Evolutionary conservation across 164 flowering plant genomes (phyloP), one percentile per base, ranked within the genome.

Genomic region (Brasenia schreberi): DNA sequence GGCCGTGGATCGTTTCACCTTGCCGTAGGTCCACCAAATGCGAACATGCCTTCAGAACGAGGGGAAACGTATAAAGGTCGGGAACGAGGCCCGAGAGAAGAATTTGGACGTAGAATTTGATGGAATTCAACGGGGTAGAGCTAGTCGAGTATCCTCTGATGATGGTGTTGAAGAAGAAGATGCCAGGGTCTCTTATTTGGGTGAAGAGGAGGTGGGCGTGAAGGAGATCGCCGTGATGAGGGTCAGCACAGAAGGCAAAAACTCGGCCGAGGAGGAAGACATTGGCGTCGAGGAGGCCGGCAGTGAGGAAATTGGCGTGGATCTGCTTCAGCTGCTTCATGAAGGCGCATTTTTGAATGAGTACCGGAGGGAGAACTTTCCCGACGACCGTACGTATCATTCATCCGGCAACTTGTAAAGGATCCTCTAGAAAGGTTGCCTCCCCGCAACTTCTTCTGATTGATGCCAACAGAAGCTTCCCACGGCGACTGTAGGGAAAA

Each of bases 1-100:
- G 79, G 62, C 68, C 77, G 14, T 77, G 79, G 4, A 74, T 42
- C 3, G 72, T 73, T 39, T 66, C 39, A 43, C 77, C 77, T 65
- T 71, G 74, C n/a, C 27, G 63, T 61, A 71, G 19, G 44, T 70
- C 69, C 5, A 59, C 59, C 18, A 62, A 64, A 43, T 56, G 67
- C 2, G 74, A 18, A 18, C 77, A 77, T 18, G 75, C 73, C 42
- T 68, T 64, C 63, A 77, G 75, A 52, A 77, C 72, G 52, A 67
- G 44, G 16, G 76, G 76, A 71, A 65, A 73, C 2, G 79, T 73
- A 66, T 65, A 73, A 42, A 61, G 17, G 60, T 76, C 74, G 18
- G 79, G 79, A 1, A 65, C 39, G 49, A 69, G 70, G 33, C 65
- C 61, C 49, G 67, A 43, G 16, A 18, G 61, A 63, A 68, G 67